Percentiles rank a stretch among this genome's conserved stretches.
phyloP scores from a whole-genome alignment of 1,284 basidiomycete species.

The Meira nashicola region DNA sequence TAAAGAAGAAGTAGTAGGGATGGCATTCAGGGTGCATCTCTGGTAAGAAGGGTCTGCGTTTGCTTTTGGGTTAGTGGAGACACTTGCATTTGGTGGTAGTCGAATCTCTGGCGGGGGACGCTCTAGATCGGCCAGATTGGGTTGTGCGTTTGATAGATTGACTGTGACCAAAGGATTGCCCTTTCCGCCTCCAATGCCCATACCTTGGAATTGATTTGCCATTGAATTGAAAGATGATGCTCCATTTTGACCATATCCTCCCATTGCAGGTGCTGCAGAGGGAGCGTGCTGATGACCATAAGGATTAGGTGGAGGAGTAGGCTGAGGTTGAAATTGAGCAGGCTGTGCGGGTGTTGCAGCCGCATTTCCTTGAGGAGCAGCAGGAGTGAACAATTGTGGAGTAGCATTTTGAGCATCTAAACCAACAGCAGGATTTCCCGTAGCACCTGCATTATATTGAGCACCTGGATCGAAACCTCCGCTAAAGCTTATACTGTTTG shows the following conservation, averaged over 20 bases:
- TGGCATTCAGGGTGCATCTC: constrained; percentile 82
- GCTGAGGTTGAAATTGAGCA: constrained; percentile 21
- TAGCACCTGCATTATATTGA: constrained; percentile 21
- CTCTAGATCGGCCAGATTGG: constrained; percentile 77
- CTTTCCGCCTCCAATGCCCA: constrained; percentile 63
- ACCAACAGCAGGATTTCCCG: constrained; percentile 19
- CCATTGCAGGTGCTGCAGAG: constrained; percentile 10
- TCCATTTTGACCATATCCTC: constrained; percentile 6
- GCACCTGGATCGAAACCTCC: constrained; percentile 43
- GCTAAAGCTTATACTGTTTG: constrained; percentile 52
- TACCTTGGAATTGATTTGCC: constrained; percentile 77
- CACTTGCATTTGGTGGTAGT: constrained; percentile 73
- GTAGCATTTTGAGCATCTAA: constrained; percentile 22
- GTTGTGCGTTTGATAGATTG: constrained; percentile 32
- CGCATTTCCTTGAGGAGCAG: constrained; percentile 15
- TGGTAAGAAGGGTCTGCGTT: constrained; percentile 90
- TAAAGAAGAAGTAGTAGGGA: constrained; percentile 87
- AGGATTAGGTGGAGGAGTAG: constrained; percentile 7
- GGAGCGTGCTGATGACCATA: constrained; percentile 15
- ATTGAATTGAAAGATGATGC: constrained; percentile 51
- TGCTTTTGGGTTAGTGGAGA: constrained; percentile 73
- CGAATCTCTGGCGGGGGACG: constrained; percentile 80
- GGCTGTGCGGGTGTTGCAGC: constrained; percentile 18
- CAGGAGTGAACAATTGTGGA: constrained; percentile 33
- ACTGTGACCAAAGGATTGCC: constrained; percentile 49